Evolutionary conservation across 257 asterid species (phyloP).

Genomic region (Solanum rostratum): DNA sequence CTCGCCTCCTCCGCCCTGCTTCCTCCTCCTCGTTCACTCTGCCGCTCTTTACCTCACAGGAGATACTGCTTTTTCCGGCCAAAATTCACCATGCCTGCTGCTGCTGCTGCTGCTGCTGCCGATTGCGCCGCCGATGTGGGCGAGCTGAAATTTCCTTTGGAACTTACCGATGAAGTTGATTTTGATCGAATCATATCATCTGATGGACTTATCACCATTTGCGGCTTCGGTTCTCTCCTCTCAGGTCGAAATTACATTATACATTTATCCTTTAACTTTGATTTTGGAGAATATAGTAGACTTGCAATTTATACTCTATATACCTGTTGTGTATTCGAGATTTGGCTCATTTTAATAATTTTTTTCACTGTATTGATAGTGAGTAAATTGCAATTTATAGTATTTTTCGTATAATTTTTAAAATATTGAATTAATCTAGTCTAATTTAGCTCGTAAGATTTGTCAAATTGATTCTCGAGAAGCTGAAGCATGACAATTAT

Average conservation of each 20-base stretch:
- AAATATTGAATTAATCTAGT: neutral
- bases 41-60: neutral
- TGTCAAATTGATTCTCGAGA: neutral
- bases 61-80: neutral
- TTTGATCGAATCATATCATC: conserved; percentile 64
- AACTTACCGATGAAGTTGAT: conserved; percentile 56
- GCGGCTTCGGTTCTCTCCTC: conserved; percentile 96
- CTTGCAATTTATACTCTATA: neutral
- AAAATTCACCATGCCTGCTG: conserved; percentile 5
- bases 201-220: conserved; percentile 65
- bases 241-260: conserved; percentile 46
- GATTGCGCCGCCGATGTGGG: neutral
- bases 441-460: neutral
- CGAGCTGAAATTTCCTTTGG: conserved; percentile 12
- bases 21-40: neutral
- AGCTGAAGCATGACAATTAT: fast-evolving
- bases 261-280: neutral
- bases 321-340: neutral
- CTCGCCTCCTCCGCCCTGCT: neutral
- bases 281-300: neutral
- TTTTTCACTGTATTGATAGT: neutral
- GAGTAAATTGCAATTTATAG: neutral
- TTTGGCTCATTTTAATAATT: neutral
- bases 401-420: neutral
- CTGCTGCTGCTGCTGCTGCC: conserved; percentile 2